These are phyloP conservation scores for Alternaria hordeiaustralica DNA, from an alignment of 2,329 filamentous ascomycete genomes.

Conservation along the genomic window DNA sequence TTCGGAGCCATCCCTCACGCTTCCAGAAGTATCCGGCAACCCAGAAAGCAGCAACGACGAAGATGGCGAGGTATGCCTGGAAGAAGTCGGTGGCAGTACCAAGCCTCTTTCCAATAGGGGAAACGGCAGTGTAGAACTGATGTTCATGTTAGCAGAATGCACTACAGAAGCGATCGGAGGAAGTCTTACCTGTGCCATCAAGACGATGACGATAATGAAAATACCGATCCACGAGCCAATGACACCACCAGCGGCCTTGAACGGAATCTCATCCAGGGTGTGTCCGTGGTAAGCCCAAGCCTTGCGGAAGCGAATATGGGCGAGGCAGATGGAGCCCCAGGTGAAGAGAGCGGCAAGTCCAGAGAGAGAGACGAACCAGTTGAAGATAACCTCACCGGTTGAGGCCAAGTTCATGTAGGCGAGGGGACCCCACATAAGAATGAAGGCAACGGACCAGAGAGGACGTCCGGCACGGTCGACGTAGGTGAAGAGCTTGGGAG, in stretches of 20 bases:
- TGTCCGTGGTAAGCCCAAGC: slow-evolving; percentile 49
- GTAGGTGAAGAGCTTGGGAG: slow-evolving; percentile 77
- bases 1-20: slow-evolving; percentile 63
- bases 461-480: slow-evolving; percentile 84
- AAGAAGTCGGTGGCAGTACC: slow-evolving; percentile 55
- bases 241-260: slow-evolving; percentile 51
- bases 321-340: slow-evolving; percentile 85
- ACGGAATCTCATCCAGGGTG: slow-evolving; percentile 54
- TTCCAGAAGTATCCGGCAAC: slow-evolving; percentile 68
- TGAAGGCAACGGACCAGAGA: slow-evolving; percentile 72
- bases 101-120: slow-evolving; percentile 33
- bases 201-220: slow-evolving; percentile 47
- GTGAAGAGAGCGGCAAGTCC: slow-evolving; percentile 78
- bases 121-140: slow-evolving; percentile 51
- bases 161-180: background rate
- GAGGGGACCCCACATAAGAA: slow-evolving; percentile 73
- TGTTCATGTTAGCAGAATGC: slow-evolving; percentile 3
- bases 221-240: slow-evolving; percentile 51
- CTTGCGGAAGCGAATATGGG: slow-evolving; percentile 87
- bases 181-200: slow-evolving; percentile 48
- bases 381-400: slow-evolving; percentile 65
- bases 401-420: slow-evolving; percentile 66
- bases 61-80: slow-evolving; percentile 55
- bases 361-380: slow-evolving; percentile 80
- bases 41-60: slow-evolving; percentile 53